Conservation (phyloP, 1,284 basidiomycete genomes). For the Ceratobasidium sp. region DNA sequence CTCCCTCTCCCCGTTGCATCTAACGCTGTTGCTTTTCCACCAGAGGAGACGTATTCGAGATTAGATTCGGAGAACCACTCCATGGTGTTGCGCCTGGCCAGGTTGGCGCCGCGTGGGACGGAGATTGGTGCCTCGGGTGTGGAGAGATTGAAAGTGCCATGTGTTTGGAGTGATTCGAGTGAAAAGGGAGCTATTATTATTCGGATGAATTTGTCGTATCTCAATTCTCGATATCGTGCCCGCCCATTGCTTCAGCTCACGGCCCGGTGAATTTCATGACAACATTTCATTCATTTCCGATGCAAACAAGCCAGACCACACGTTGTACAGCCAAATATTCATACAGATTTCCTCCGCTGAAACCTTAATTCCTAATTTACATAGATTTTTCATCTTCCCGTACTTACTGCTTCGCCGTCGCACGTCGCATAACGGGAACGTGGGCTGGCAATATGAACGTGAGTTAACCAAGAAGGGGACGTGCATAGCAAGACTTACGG, state of each 20-base stretch:
- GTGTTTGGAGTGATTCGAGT: slow-evolving; percentile 10
- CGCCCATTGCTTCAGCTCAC: too few species aligned
- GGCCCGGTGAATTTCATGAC: too few species aligned
- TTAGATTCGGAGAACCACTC: slow-evolving; percentile 69
- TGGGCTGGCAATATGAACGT: neutral
- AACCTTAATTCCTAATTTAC: neutral
- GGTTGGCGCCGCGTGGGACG: slow-evolving; percentile 77
- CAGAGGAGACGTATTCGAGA: slow-evolving; percentile 53
- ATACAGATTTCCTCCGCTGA: too few species aligned
- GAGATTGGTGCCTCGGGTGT: slow-evolving; percentile 84
- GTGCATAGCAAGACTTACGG: neutral
- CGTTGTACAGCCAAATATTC: too few species aligned
- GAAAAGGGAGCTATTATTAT: neutral
- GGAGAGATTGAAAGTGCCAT: slow-evolving; percentile 66
- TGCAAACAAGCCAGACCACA: too few species aligned
- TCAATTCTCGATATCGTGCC: too few species aligned
- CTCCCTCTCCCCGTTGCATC: slow-evolving; percentile 43
- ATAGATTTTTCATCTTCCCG: neutral
- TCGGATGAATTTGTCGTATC: neutral
- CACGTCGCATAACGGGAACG: slow-evolving; percentile 36
- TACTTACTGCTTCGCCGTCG: slow-evolving; percentile 22
- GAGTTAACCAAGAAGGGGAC: neutral
- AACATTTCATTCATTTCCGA: too few species aligned
- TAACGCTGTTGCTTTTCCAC: slow-evolving; percentile 42
- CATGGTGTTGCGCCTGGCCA: slow-evolving; percentile 84